Percentiles rank a stretch among this genome's conserved stretches.
These are phyloP conservation scores for Spathaspora boniae DNA, from an alignment of 805 yeast species.

Conservation along the genomic window DNA sequence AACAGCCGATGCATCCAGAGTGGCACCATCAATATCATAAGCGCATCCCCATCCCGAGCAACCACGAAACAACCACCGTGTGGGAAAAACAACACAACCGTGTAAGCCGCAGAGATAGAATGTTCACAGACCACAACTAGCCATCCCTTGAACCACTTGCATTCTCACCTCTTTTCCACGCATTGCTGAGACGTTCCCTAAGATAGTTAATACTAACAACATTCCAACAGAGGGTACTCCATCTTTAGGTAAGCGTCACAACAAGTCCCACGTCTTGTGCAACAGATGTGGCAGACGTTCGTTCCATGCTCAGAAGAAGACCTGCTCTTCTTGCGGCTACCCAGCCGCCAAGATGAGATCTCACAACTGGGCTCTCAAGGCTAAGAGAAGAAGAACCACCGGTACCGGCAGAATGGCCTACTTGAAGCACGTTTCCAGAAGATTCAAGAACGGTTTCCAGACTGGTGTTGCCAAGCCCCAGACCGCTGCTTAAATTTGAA, in stretches of 20 bases:
- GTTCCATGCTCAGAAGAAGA: conserved; percentile 98
- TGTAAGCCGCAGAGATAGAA: too few species aligned
- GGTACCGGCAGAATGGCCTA: conserved; percentile 99
- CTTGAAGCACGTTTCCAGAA: conserved; percentile 95
- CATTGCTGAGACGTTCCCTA: conserved; percentile 1
- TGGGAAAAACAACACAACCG: too few species aligned
- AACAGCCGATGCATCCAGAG: too few species aligned
- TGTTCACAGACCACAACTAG: conserved; percentile 1
- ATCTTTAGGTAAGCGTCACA: conserved; percentile 99
- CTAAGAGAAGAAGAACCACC: conserved; percentile 99
- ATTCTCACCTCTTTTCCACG: neutral
- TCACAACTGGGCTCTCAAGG: conserved; percentile 99
- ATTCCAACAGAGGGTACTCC: conserved; percentile 87
- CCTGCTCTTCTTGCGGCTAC: conserved; percentile 98
- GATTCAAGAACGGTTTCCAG: conserved; percentile 99
- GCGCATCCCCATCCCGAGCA: too few species aligned
- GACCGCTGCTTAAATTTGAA: conserved; percentile 54
- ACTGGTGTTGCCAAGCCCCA: conserved; percentile 71
- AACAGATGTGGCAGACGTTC: conserved; percentile 99
- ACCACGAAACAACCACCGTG: neutral
- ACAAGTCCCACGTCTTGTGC: conserved; percentile 99
- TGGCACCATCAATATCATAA: too few species aligned
- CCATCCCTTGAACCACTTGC: too few species aligned
- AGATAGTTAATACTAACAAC: conserved; percentile 15
- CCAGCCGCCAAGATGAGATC: conserved; percentile 99